A percentile compares a stretch with the other conserved stretches of the same genome.
phyloP scores from a whole-genome alignment of 768 basidiomycete species.

The Trametopsis cervina region DNA sequence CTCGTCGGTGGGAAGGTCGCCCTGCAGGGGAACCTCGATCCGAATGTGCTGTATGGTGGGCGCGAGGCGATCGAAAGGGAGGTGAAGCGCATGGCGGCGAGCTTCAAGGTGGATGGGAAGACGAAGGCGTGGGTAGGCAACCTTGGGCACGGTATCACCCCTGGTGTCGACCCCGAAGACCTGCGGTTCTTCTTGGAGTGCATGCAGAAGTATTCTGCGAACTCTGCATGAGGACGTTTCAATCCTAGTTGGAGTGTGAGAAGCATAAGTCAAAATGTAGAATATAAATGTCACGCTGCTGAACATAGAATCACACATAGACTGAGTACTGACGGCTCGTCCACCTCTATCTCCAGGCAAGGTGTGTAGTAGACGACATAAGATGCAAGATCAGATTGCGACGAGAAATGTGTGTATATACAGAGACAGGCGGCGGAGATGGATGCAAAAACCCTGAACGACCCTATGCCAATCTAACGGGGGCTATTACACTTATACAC shows the following conservation, averaged over 20 bases:
- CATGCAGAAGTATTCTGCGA: conserved; percentile 68
- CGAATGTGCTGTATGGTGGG: conserved; percentile 79
- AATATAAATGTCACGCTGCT: not conserved
- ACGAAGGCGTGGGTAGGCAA: conserved; percentile 90
- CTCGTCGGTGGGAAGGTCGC: conserved; percentile 57
- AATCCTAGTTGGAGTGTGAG: too few species aligned
- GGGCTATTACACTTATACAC: too few species aligned
- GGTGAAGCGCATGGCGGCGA: conserved; percentile 75
- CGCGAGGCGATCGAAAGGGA: conserved; percentile 78
- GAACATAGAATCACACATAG: too few species aligned
- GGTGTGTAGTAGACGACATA: too few species aligned
- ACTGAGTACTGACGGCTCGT: too few species aligned
- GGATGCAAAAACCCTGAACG: too few species aligned
- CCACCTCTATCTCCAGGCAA: too few species aligned
- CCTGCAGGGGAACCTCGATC: conserved; percentile 93
- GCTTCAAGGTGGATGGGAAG: conserved; percentile 54
- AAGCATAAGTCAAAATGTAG: not conserved
- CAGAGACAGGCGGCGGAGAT: too few species aligned
- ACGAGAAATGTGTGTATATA: too few species aligned
- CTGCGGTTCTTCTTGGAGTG: conserved; percentile 88
- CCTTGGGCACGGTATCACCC: conserved; percentile 95
- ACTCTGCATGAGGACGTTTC: too few species aligned
- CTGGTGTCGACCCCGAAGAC: conserved; percentile 91
- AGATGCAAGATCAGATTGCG: too few species aligned
- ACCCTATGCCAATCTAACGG: too few species aligned